Evolutionary conservation across 2,329 filamentous ascomycete species (phyloP), one percentile per base, ranked within the genome.

Genomic region (Sporothrix inflata): DNA sequence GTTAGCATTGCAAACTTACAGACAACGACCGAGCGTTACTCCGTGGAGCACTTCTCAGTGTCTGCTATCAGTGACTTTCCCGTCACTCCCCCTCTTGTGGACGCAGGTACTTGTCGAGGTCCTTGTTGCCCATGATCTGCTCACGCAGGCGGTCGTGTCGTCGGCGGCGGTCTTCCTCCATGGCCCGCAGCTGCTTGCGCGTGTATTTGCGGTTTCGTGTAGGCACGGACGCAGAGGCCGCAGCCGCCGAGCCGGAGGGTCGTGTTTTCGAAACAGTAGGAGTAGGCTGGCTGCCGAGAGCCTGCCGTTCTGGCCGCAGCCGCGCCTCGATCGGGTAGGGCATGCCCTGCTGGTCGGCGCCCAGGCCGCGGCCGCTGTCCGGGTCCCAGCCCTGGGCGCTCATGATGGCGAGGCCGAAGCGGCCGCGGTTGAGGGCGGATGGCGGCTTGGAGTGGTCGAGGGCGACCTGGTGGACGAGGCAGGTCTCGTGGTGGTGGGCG

Each of bases 51-150:
- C n/a, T n/a, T n/a, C n/a, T n/a, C 16, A n/a, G 47, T 49, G 47
- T 49, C 19, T 49, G 19, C 3, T 49, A 8, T 49, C 47, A 24
- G 11, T 27, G 21, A 49, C 14, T 16, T 19, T 27, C 38, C 42
- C 19, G 5, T 69, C 51, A 60, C 30, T 60, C 66, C 16, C 34
- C 51, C 38, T 27, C 71, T 51, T 49, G 57, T 6, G 75, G 74
- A 21, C 90, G 87, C 21, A 97, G 81, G 79, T 97, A 96, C 78
- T 86, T 89, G 77, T 94, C 89, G 71, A 97, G 83, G 75, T 95
- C 91, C n/a, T 92, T 87, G 75, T 88, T 90, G 24, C 88, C 86
- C 80, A 92, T 95, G 74, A 97, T 91, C 82, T 92, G 85, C 76
- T 89, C 85, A 75, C 90, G 86, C 73, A 97, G 79, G 77, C 82